These are phyloP conservation scores for Rhizophagus sp. DNA, from an alignment of 192 early-diverging fungal species.

Conservation along the genomic window DNA sequence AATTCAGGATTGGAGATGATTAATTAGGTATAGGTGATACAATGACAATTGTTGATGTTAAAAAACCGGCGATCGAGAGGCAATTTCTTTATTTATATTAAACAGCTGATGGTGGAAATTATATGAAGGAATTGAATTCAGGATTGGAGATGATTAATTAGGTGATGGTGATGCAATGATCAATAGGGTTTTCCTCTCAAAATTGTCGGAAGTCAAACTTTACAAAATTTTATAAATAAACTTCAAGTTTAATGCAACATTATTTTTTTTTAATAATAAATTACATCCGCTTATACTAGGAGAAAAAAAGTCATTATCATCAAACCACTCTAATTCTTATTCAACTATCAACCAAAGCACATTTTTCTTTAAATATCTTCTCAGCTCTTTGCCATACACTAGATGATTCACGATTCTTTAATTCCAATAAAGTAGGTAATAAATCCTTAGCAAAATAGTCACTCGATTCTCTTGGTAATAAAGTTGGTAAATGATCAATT, in stretches of 20 bases:
- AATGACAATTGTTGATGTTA: too few relatives aligned
- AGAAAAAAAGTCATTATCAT: too few relatives aligned
- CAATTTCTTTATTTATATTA: constrained; percentile 16
- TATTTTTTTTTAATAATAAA: too few relatives aligned
- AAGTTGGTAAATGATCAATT: constrained; percentile 95
- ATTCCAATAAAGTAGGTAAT: constrained; percentile 77
- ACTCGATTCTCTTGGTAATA: constrained; percentile 89
- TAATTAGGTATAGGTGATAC: not conserved
- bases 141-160: not conserved
- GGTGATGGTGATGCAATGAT: too few relatives aligned
- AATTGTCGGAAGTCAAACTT: too few relatives aligned
- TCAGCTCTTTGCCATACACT: constrained; percentile 85
- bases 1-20: not conserved
- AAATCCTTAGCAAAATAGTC: constrained; percentile 87
- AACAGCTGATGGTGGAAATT: constrained; percentile 35
- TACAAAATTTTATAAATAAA: too few relatives aligned
- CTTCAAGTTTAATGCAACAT: too few relatives aligned
- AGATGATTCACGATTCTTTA: constrained; percentile 64
- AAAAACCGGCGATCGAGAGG: not conserved
- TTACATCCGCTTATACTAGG: too few relatives aligned
- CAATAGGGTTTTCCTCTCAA: too few relatives aligned
- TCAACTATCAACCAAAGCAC: not conserved
- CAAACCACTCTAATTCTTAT: too few relatives aligned
- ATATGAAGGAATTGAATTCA: not conserved
- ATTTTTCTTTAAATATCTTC: constrained; percentile 81